These are phyloP conservation scores for Capsicum baccatum DNA, from an alignment of 257 asterid species.

Conservation along the genomic window DNA sequence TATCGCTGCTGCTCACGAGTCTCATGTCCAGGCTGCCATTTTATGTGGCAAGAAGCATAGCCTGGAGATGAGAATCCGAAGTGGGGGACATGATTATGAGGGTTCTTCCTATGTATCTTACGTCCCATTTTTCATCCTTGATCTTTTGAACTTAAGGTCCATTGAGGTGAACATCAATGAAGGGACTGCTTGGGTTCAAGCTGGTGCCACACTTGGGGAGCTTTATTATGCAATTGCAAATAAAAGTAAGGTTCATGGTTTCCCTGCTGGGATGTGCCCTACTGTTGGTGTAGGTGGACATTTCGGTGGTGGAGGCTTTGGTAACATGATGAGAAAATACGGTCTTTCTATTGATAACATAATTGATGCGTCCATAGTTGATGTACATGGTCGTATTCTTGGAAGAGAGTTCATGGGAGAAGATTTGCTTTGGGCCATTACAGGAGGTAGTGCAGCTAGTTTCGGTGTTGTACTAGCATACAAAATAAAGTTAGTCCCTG, in stretches of 20 bases:
- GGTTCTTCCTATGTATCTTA: neutral
- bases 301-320: constrained; percentile 22
- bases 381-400: neutral
- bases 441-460: constrained; percentile 4
- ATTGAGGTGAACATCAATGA: neutral
- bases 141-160: neutral
- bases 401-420: neutral
- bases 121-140: constrained; percentile 8
- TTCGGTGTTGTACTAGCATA: constrained; percentile 1
- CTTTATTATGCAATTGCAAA: too few species aligned
- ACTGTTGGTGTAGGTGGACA: constrained; percentile 16
- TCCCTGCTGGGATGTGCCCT: constrained; percentile 19
- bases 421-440: constrained; percentile 22
- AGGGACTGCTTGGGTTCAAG: neutral
- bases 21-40: constrained; percentile 26
- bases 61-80: constrained; percentile 18
- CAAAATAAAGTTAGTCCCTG: neutral
- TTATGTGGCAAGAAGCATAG: neutral
- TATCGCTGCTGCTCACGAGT: neutral
- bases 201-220: too few species aligned
- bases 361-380: neutral
- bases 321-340: constrained; percentile 25
- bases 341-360: constrained; percentile 15
- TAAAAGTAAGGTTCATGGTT: neutral
- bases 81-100: neutral